Evolutionary conservation across 2,329 filamentous ascomycete species (phyloP).

Genomic region (Sclerotinia trifoliorum): DNA sequence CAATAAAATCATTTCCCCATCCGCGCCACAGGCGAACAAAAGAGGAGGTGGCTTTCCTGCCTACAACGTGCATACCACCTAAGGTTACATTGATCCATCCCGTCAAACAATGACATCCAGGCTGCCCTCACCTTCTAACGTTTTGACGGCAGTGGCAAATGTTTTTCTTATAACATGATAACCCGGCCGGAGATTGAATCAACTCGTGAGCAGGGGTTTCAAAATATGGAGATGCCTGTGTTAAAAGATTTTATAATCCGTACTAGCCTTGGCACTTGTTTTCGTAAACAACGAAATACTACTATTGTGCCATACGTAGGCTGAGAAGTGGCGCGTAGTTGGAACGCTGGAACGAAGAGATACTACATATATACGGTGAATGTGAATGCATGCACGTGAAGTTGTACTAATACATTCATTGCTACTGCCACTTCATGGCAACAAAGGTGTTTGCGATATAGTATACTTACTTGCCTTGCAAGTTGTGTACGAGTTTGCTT

Average conservation of each 20-base stretch:
- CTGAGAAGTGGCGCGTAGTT: background rate
- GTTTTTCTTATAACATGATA: background rate
- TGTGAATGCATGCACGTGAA: constrained; percentile 1
- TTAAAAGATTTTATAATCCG: background rate
- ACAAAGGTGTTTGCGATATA: no score
- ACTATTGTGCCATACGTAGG: background rate
- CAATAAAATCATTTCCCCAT: background rate
- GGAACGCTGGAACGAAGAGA: constrained; percentile 5
- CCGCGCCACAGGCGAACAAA: background rate
- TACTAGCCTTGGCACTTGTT: background rate
- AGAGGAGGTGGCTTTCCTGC: constrained; percentile 2
- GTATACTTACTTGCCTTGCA: background rate
- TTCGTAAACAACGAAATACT: background rate
- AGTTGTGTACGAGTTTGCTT: background rate
- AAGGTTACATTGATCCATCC: background rate
- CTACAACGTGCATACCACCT: background rate
- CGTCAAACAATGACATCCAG: background rate
- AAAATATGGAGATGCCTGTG: background rate
- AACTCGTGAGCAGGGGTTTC: background rate
- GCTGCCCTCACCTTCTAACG: background rate
- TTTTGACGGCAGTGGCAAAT: background rate
- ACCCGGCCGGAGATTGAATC: background rate
- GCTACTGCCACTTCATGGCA: background rate
- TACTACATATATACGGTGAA: constrained; percentile 10
- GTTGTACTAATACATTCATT: background rate